Percentiles rank a stretch among this genome's conserved stretches.
Evolutionary conservation across 495 filamentous ascomycete genomes (phyloP).

Genomic region (Hypomontagnella submonticulosa): DNA sequence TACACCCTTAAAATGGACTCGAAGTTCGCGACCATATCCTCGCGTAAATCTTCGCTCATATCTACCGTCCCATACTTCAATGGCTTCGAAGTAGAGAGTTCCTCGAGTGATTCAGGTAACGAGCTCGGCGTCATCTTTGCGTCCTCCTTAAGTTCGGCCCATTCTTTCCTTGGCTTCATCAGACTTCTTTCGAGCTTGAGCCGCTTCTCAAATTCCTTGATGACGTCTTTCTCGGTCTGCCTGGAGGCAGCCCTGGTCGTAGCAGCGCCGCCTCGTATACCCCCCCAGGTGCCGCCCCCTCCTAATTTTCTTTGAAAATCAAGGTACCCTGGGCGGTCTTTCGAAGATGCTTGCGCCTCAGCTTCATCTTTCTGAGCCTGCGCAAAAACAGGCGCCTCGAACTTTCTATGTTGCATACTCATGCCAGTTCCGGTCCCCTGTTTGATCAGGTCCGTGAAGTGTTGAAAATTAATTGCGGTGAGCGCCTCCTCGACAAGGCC

Average conservation of each 20-base stretch:
- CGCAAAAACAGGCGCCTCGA: too few species aligned
- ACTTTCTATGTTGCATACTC: too few species aligned
- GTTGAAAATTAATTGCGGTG: too few species aligned
- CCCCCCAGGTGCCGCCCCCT: neutral
- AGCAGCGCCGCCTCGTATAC: neutral
- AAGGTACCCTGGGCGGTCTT: too few species aligned
- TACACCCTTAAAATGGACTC: neutral
- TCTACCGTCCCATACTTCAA: slow-evolving; percentile 22
- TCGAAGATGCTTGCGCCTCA: too few species aligned
- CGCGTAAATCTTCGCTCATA: slow-evolving; percentile 7
- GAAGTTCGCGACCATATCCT: neutral
- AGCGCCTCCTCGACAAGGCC: too few species aligned
- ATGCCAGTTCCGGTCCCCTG: too few species aligned
- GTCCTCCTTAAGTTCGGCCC: neutral
- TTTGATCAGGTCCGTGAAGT: too few species aligned
- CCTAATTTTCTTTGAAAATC: neutral
- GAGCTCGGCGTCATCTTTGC: neutral
- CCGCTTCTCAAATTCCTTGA: neutral
- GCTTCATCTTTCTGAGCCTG: too few species aligned
- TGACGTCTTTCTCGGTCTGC: neutral
- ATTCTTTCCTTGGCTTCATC: slow-evolving; percentile 2
- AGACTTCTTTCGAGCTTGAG: neutral
- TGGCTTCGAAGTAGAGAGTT: neutral
- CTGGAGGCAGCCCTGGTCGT: too few species aligned
- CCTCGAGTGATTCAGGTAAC: neutral